Evolutionary conservation across 176 grass and related monocot genomes (phyloP).

Genomic region (Secale cereale): DNA sequence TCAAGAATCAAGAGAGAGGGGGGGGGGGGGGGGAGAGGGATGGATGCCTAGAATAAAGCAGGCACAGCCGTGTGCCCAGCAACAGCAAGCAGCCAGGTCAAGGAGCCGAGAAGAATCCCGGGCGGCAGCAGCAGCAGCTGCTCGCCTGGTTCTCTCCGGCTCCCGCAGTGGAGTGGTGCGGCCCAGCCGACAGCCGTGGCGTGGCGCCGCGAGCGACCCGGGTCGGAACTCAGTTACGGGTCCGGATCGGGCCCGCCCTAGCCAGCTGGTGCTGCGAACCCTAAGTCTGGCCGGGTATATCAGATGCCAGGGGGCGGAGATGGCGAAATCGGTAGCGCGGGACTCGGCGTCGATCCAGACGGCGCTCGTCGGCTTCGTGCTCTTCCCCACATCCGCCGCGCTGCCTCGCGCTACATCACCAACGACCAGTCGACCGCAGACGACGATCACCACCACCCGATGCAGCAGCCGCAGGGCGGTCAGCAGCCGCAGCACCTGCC

Average conservation of each 20-base stretch:
- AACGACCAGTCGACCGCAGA: slow-evolving; percentile 59
- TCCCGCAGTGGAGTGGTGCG: slow-evolving; percentile 15
- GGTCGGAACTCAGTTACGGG: neutral
- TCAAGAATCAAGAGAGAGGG: too few relatives aligned
- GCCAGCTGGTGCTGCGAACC: neutral
- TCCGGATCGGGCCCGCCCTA: neutral
- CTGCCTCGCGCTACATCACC: slow-evolving; percentile 77
- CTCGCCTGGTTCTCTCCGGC: neutral
- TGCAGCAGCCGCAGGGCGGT: slow-evolving; percentile 10
- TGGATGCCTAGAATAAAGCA: too few relatives aligned
- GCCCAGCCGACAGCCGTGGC: too few relatives aligned
- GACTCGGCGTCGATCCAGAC: slow-evolving; percentile 50
- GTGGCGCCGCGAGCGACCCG: too few relatives aligned
- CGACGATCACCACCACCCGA: slow-evolving; percentile 36
- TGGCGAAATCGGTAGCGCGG: neutral
- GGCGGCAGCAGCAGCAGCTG: neutral
- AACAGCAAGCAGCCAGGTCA: too few relatives aligned
- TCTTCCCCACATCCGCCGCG: slow-evolving; percentile 55
- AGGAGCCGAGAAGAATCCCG: too few relatives aligned
- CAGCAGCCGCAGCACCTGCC: neutral
- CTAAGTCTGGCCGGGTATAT: too few relatives aligned
- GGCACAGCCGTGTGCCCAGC: too few relatives aligned
- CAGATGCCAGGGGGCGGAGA: slow-evolving; percentile 55
- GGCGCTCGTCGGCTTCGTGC: slow-evolving; percentile 38
- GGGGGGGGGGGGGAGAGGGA: too few relatives aligned